A percentile compares a stretch with the other conserved stretches of the same genome.
Evolutionary conservation across 78 protist species (phyloP).

Genomic region (Dictyostelium purpureum): DNA sequence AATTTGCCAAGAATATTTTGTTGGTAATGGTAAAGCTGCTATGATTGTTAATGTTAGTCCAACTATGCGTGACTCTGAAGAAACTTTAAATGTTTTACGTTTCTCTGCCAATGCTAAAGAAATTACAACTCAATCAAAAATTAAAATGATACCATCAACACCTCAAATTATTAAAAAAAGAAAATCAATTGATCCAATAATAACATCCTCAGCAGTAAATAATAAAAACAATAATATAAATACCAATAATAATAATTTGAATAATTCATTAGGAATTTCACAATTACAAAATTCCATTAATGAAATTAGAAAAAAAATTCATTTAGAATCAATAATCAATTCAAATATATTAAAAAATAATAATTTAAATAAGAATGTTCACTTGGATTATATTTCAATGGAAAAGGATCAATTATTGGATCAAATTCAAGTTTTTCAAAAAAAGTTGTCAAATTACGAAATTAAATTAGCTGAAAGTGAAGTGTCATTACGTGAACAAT

Average conservation of each 20-base stretch:
- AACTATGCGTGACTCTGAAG: constrained; percentile 51
- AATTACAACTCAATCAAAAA: constrained; percentile 59
- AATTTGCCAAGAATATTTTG: constrained; percentile 83
- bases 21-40: constrained; percentile 71
- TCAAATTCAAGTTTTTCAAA: constrained; percentile 27
- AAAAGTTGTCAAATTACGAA: constrained; percentile 16
- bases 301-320: constrained; percentile 17
- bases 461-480: neutral
- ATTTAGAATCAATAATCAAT: constrained; percentile 1
- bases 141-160: constrained; percentile 10
- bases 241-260: neutral
- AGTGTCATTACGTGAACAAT: constrained; percentile 3
- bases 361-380: neutral
- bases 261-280: neutral
- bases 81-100: constrained; percentile 78
- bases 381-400: constrained; percentile 33
- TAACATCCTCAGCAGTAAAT: neutral
- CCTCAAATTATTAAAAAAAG: constrained; percentile 30
- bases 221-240: neutral
- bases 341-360: neutral
- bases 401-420: constrained; percentile 54
- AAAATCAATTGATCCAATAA: constrained; percentile 25
- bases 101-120: constrained; percentile 85
- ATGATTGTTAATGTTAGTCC: constrained; percentile 87
- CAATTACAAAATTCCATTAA: neutral